These are phyloP conservation scores for Phytophthora hibernalis DNA, from an alignment of 352 stramenopile genomes.

Conservation along the genomic window DNA sequence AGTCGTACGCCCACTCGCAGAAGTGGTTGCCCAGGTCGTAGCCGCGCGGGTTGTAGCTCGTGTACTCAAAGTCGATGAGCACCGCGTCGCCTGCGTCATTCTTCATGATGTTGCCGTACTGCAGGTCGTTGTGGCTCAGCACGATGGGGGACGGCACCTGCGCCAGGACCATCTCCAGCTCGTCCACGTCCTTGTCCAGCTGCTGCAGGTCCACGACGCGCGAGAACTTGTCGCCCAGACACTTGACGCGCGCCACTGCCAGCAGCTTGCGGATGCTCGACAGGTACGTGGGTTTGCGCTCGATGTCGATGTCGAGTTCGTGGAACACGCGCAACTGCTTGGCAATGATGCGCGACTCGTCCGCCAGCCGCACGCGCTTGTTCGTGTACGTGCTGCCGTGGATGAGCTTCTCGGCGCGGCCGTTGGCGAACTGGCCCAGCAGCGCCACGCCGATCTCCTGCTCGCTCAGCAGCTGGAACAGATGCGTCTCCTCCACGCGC, in stretches of 20 bases:
- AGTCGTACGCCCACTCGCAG: conserved; percentile 88
- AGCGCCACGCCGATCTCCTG: conserved; percentile 76
- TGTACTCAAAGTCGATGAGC: conserved; percentile 96
- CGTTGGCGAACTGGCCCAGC: conserved; percentile 83
- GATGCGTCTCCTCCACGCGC: conserved; percentile 73
- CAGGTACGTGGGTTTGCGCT: conserved; percentile 58
- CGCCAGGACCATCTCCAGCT: conserved; percentile 59
- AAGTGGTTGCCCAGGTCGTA: conserved; percentile 95
- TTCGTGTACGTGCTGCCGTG: conserved; percentile 68
- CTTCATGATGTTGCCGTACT: conserved; percentile 94
- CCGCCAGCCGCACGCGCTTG: conserved; percentile 73
- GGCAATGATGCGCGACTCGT: conserved; percentile 59
- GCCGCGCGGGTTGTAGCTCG: conserved; percentile 89
- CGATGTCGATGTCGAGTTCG: conserved; percentile 72
- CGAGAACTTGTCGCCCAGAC: conserved; percentile 51
- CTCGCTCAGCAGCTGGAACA: conserved; percentile 79
- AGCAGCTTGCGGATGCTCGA: conserved; percentile 66
- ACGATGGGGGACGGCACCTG: conserved; percentile 77
- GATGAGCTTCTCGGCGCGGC: conserved; percentile 79
- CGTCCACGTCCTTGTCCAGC: conserved; percentile 54
- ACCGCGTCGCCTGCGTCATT: conserved; percentile 67
- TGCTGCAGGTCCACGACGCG: conserved; percentile 57
- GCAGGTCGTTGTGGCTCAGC: conserved; percentile 94
- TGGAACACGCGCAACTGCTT: conserved; percentile 79
- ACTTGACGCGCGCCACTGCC: conserved; percentile 66